A percentile compares a stretch with the other conserved stretches of the same genome.
Conservation (phyloP, 2,329 filamentous ascomycete species). For the Fusarium transvaalense region DNA sequence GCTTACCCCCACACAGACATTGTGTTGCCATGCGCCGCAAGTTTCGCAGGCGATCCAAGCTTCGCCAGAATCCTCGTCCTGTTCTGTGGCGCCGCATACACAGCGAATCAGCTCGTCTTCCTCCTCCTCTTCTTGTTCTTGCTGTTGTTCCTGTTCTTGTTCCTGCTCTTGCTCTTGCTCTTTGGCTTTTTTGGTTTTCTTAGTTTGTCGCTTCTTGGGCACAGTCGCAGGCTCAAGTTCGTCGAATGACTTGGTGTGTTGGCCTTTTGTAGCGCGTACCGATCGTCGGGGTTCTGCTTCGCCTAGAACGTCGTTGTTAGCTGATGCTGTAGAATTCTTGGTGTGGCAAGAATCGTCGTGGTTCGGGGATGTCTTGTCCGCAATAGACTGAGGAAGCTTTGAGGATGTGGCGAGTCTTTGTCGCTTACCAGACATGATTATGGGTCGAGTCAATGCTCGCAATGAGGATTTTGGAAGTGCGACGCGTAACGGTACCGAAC, state of each 20-base stretch:
- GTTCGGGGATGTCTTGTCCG: slow-evolving; percentile 17
- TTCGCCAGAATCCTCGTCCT: slow-evolving; percentile 86
- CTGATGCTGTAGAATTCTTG: slow-evolving; percentile 26
- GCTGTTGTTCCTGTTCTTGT: slow-evolving; percentile 64
- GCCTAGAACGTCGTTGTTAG: slow-evolving; percentile 50
- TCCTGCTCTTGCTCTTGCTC: slow-evolving; percentile 56
- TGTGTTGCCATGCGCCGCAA: slow-evolving; percentile 96
- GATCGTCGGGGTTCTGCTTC: slow-evolving; percentile 88
- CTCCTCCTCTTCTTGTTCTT: slow-evolving; percentile 64
- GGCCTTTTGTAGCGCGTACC: slow-evolving; percentile 95
- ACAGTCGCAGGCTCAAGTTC: slow-evolving; percentile 71
- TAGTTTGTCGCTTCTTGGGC: slow-evolving; percentile 66
- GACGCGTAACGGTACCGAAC: slow-evolving; percentile 30
- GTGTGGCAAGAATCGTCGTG: slow-evolving; percentile 23
- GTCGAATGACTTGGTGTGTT: slow-evolving; percentile 90
- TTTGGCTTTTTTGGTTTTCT: slow-evolving; percentile 71
- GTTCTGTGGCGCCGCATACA: slow-evolving; percentile 88
- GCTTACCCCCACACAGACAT: slow-evolving; percentile 90
- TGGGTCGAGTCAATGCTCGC: slow-evolving; percentile 15
- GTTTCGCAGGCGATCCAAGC: slow-evolving; percentile 97
- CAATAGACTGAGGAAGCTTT: slow-evolving; percentile 25
- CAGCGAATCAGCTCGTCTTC: slow-evolving; percentile 86
- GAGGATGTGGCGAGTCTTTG: slow-evolving; percentile 38
- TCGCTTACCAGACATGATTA: slow-evolving; percentile 56
- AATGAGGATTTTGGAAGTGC: slow-evolving; percentile 4